Evolutionary conservation across 441 rosid genomes (phyloP).

Genomic region (Melianthus villosus): DNA sequence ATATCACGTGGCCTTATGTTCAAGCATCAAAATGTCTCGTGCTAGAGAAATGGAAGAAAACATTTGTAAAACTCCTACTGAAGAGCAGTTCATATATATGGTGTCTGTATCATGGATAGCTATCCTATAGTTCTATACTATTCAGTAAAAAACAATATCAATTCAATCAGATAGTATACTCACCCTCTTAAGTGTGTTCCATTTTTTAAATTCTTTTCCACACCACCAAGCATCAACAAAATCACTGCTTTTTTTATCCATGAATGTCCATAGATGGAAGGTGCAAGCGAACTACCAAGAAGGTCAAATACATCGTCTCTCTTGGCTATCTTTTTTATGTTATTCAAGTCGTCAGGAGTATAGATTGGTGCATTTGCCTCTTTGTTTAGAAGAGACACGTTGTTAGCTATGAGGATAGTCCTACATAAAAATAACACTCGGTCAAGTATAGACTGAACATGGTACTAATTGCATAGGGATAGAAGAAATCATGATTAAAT

Average conservation of each 20-base stretch:
- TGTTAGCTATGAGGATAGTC: constrained; percentile 83
- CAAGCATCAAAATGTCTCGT: no score
- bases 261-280: constrained; percentile 87
- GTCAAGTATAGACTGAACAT: constrained; percentile 9
- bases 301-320: constrained; percentile 81
- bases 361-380: constrained; percentile 91
- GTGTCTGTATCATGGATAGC: background rate
- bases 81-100: no score
- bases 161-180: constrained; percentile 13
- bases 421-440: constrained; percentile 23
- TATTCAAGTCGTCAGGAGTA: constrained; percentile 55
- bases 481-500: constrained; percentile 1
- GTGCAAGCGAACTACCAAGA: constrained; percentile 81
- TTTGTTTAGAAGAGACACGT: constrained; percentile 77
- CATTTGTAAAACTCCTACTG: no score
- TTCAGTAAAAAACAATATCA: background rate
- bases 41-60: no score
- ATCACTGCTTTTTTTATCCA: constrained; percentile 97
- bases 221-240: constrained; percentile 84
- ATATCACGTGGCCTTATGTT: background rate
- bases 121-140: background rate
- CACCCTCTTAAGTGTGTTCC: constrained; percentile 96
- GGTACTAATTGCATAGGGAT: background rate
- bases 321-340: constrained; percentile 70
- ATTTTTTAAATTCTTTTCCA: constrained; percentile 82